A percentile compares a stretch with the other conserved stretches of the same genome.
Evolutionary conservation across 164 flowering plant species (phyloP).

Genomic region (Vitis rotundifolia): DNA sequence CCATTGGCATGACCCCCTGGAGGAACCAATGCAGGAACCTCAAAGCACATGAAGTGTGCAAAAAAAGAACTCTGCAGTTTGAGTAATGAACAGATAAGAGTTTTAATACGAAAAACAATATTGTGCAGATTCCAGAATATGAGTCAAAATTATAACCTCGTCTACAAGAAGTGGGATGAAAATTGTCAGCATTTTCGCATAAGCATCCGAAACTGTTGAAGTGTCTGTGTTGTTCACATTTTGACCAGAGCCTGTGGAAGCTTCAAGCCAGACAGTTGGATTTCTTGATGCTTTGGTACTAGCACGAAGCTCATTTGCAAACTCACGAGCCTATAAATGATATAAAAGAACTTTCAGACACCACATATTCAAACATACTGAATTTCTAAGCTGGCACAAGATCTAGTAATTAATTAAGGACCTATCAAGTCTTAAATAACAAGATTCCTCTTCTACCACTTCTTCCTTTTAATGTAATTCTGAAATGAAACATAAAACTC

Average conservation of each 20-base stretch:
- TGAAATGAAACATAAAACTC: too few species aligned
- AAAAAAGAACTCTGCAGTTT: slow-evolving; percentile 91
- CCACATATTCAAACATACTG: too few species aligned
- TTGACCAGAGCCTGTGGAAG: slow-evolving; percentile 73
- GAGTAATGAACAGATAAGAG: background rate
- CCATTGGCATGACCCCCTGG: slow-evolving; percentile 64
- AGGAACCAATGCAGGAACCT: slow-evolving; percentile 92
- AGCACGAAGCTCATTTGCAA: slow-evolving; percentile 99
- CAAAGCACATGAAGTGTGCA: slow-evolving; percentile 99
- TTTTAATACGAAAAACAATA: background rate
- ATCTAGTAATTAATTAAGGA: too few species aligned
- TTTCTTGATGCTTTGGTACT: slow-evolving; percentile 91
- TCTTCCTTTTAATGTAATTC: too few species aligned
- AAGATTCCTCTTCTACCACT: too few species aligned
- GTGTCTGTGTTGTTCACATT: slow-evolving; percentile 73
- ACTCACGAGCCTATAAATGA: slow-evolving; percentile 86
- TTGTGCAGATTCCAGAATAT: background rate
- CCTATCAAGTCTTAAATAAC: too few species aligned
- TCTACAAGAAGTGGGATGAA: slow-evolving; percentile 97
- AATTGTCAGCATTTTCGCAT: slow-evolving; percentile 90
- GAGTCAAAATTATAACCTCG: slow-evolving; percentile 54
- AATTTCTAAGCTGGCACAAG: background rate
- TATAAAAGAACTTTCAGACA: slow-evolving; percentile 12
- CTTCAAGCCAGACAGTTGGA: slow-evolving; percentile 95
- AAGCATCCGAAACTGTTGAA: slow-evolving; percentile 92